Evolutionary conservation across 192 early-diverging fungal species (phyloP).

Genomic region (Spizellomyces punctatus): DNA sequence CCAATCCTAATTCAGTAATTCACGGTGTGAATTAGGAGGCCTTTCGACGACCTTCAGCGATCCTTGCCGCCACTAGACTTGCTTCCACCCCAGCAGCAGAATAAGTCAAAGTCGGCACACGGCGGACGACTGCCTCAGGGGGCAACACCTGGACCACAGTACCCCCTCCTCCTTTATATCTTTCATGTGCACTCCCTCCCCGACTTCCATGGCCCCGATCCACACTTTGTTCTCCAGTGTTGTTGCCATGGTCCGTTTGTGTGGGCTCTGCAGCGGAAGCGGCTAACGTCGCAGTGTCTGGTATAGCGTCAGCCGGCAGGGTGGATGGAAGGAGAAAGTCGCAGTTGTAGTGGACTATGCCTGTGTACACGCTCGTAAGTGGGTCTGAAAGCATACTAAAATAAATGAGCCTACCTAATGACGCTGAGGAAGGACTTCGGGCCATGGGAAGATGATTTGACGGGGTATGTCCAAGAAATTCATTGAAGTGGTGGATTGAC

Average conservation of each 20-base stretch:
- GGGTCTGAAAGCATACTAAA: too few relatives aligned
- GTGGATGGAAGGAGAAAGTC: slow-evolving; percentile 24
- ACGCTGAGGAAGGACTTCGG: too few relatives aligned
- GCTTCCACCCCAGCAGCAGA: background rate
- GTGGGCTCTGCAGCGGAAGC: slow-evolving; percentile 12
- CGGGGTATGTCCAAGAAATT: too few relatives aligned
- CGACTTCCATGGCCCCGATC: slow-evolving; percentile 6
- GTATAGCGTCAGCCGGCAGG: background rate
- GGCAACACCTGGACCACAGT: slow-evolving; percentile 21
- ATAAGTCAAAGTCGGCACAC: slow-evolving; percentile 11
- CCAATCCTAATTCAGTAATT: background rate
- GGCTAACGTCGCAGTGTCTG: background rate
- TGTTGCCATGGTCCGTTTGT: background rate
- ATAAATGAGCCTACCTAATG: too few relatives aligned
- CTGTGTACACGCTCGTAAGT: background rate
- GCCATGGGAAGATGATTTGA: too few relatives aligned
- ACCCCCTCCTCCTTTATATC: slow-evolving; percentile 14
- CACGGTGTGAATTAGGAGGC: slow-evolving; percentile 7
- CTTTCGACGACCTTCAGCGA: slow-evolving; percentile 13
- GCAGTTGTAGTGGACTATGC: slow-evolving; percentile 33
- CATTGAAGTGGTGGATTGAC: too few relatives aligned
- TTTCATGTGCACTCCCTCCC: slow-evolving; percentile 1
- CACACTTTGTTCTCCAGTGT: background rate
- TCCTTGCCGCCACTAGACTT: background rate
- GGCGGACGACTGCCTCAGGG: slow-evolving; percentile 8